Conservation (phyloP, 768 basidiomycete genomes). For the Scleroderma citrinum region DNA sequence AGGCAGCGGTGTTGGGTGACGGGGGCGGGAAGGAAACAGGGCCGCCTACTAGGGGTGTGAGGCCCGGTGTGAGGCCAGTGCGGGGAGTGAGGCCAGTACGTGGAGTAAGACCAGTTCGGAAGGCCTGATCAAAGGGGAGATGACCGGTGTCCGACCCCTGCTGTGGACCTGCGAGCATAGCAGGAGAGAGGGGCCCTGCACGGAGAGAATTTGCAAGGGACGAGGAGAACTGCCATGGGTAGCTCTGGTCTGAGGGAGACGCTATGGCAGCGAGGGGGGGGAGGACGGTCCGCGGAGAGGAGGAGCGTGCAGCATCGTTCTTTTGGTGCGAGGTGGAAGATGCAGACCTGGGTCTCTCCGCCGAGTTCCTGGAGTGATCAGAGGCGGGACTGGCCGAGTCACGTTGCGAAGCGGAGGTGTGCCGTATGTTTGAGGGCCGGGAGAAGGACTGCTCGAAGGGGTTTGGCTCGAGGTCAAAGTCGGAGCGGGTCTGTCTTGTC, state of each 20-base stretch:
- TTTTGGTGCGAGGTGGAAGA: constrained; percentile 27
- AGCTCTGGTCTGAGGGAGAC: constrained; percentile 43
- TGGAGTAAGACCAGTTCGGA: constrained; percentile 85
- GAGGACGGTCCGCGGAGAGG: constrained; percentile 63
- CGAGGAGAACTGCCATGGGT: constrained; percentile 57
- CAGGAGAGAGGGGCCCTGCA: constrained; percentile 90
- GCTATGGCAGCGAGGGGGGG: constrained; percentile 79
- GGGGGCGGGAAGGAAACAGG: constrained; percentile 75
- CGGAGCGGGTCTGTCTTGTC: constrained; percentile 48
- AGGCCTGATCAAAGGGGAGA: constrained; percentile 60
- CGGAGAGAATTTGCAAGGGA: constrained; percentile 74
- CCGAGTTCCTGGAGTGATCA: constrained; percentile 33
- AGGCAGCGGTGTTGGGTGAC: constrained; percentile 85
- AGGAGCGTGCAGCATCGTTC: constrained; percentile 24
- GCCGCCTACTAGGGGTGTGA: constrained; percentile 76
- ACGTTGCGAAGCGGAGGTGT: constrained; percentile 30
- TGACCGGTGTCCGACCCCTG: constrained; percentile 36
- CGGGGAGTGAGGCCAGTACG: constrained; percentile 80
- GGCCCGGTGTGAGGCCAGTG: constrained; percentile 72
- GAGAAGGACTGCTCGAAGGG: constrained; percentile 96
- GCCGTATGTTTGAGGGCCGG: constrained; percentile 47
- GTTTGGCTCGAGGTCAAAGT: constrained; percentile 80
- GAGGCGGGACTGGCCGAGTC: constrained; percentile 29
- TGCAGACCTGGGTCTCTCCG: constrained; percentile 30
- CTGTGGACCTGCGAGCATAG: constrained; percentile 90